Conservation (phyloP, 2,329 filamentous ascomycete species). For the Arthrobotrys sphaeroides region DNA sequence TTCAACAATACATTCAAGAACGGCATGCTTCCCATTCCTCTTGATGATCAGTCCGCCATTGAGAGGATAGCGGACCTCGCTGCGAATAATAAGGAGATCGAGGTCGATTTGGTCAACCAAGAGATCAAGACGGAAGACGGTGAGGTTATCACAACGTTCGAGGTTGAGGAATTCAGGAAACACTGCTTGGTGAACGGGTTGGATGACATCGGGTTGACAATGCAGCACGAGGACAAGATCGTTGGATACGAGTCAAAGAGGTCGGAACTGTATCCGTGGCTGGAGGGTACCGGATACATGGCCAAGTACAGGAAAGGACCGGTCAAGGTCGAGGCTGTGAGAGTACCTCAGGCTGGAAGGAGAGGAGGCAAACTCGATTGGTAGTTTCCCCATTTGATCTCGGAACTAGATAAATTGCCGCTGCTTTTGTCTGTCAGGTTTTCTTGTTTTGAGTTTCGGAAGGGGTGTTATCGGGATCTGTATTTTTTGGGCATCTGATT, state of each 20-base stretch:
- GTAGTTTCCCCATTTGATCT: slow-evolving; percentile 9
- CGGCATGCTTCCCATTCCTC: slow-evolving; percentile 89
- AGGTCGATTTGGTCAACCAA: slow-evolving; percentile 88
- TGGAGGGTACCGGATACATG: slow-evolving; percentile 86
- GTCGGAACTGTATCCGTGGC: slow-evolving; percentile 82
- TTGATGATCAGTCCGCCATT: slow-evolving; percentile 74
- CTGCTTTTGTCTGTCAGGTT: background rate
- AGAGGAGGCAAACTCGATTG: slow-evolving; percentile 39
- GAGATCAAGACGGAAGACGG: slow-evolving; percentile 79
- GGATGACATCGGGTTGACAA: slow-evolving; percentile 93
- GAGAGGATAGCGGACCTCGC: slow-evolving; percentile 79
- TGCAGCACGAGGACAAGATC: slow-evolving; percentile 92
- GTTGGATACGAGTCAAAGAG: slow-evolving; percentile 80
- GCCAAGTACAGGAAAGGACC: slow-evolving; percentile 66
- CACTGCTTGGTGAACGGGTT: slow-evolving; percentile 93
- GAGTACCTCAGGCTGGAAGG: slow-evolving; percentile 52
- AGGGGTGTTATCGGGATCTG: background rate
- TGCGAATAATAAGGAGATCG: slow-evolving; percentile 80
- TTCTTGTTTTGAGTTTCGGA: background rate
- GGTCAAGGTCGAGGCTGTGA: slow-evolving; percentile 70
- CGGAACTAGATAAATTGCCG: background rate
- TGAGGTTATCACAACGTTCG: slow-evolving; percentile 78
- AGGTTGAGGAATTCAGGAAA: slow-evolving; percentile 92
- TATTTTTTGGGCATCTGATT: background rate
- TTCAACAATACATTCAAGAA: slow-evolving; percentile 99